Evolutionary conservation across 169 alveolate genomes (phyloP).

Genomic region (Plasmodium berghei): DNA sequence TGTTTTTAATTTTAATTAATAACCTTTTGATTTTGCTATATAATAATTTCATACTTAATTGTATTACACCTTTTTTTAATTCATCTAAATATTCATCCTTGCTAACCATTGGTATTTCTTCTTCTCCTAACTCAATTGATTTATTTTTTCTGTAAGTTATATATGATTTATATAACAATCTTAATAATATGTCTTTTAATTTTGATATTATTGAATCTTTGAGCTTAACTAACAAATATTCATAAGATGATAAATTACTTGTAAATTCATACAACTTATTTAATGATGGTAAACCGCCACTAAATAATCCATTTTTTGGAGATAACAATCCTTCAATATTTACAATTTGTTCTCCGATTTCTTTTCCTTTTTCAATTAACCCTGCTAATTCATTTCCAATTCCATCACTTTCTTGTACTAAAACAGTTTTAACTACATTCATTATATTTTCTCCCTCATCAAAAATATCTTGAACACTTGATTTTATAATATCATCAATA

Average conservation of each 20-base stretch:
- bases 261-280: constrained; percentile 7
- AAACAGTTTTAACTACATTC: constrained; percentile 26
- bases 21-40: constrained; percentile 17
- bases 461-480: constrained; percentile 18
- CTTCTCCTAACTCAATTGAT: constrained; percentile 28
- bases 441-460: constrained; percentile 23
- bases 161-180: constrained; percentile 34
- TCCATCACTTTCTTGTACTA: constrained; percentile 12
- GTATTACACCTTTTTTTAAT: constrained; percentile 44
- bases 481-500: constrained; percentile 16
- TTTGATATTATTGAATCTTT: constrained; percentile 14
- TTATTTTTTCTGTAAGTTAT: constrained; percentile 13
- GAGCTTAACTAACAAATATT: constrained; percentile 1
- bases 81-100: constrained; percentile 17
- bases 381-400: constrained; percentile 9
- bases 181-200: constrained; percentile 24
- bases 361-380: constrained; percentile 55
- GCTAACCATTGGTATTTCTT: neutral
- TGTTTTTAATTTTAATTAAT: constrained; percentile 14
- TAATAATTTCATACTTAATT: constrained; percentile 35
- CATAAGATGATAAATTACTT: constrained; percentile 22
- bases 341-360: constrained; percentile 20
- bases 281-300: neutral
- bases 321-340: neutral
- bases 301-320: neutral